phyloP scores from a whole-genome alignment of 1,284 basidiomycete genomes.

The Tilletiopsis washingtonensis region DNA sequence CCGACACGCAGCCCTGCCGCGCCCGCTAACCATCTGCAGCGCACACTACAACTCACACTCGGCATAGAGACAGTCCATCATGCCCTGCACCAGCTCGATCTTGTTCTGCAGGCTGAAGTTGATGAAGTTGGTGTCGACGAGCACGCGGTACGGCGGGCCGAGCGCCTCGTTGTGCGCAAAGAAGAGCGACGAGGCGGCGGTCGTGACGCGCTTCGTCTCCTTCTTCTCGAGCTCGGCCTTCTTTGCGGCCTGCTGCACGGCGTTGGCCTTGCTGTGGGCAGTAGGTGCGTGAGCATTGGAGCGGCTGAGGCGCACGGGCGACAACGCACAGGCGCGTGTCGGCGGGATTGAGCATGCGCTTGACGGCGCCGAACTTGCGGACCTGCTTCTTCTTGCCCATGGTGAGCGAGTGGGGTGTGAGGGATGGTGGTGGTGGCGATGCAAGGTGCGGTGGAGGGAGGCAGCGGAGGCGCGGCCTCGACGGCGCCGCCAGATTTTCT shows the following conservation, averaged over 20 bases:
- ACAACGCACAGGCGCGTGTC: slow-evolving; percentile 70
- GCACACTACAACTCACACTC: slow-evolving; percentile 87
- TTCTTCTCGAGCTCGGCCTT: slow-evolving; percentile 16
- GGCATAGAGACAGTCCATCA: slow-evolving; percentile 99
- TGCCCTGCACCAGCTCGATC: slow-evolving; percentile 86
- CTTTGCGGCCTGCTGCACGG: slow-evolving; percentile 45
- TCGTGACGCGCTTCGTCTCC: slow-evolving; percentile 23
- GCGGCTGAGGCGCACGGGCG: background rate
- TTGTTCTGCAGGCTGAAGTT: slow-evolving; percentile 98
- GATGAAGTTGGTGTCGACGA: slow-evolving; percentile 99
- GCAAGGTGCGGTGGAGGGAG: too few relatives aligned
- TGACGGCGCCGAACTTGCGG: slow-evolving; percentile 87
- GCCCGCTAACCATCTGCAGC: too few relatives aligned
- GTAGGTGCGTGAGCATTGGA: too few relatives aligned
- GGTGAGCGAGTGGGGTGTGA: too few relatives aligned
- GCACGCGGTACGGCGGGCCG: slow-evolving; percentile 89
- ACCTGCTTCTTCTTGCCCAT: slow-evolving; percentile 88
- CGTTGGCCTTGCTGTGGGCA: slow-evolving; percentile 50
- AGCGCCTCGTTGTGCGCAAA: slow-evolving; percentile 91
- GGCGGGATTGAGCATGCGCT: slow-evolving; percentile 88
- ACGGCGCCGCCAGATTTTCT: too few relatives aligned
- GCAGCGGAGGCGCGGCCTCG: too few relatives aligned
- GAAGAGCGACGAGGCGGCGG: slow-evolving; percentile 72
- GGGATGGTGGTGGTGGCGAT: too few relatives aligned
- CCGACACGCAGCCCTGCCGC: background rate